Evolutionary conservation across 2,329 filamentous ascomycete genomes (phyloP).

Genomic region (Claviceps capensis): DNA sequence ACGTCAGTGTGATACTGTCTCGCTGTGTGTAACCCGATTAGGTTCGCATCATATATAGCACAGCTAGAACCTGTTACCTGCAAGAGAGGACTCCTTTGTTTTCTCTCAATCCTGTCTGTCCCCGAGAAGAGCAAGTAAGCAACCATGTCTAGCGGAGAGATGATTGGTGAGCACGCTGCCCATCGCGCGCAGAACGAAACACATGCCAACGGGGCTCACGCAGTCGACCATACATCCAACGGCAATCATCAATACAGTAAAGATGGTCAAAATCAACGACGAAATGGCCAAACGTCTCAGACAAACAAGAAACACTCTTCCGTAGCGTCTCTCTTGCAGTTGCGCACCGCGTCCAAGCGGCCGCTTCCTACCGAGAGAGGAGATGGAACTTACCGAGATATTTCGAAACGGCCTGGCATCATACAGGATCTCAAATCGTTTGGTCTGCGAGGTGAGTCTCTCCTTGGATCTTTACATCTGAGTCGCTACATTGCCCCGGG

Average conservation of each 20-base stretch:
- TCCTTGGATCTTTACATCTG: neutral
- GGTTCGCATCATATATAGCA: neutral
- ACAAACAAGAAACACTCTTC: slow-evolving; percentile 3
- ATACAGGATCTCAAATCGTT: slow-evolving; percentile 45
- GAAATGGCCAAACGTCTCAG: neutral
- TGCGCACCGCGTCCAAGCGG: slow-evolving; percentile 36
- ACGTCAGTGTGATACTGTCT: neutral
- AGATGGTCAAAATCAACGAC: neutral
- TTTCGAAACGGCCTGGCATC: slow-evolving; percentile 35
- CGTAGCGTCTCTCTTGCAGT: slow-evolving; percentile 16
- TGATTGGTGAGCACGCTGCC: neutral
- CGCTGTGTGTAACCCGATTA: neutral
- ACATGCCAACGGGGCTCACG: slow-evolving; percentile 9
- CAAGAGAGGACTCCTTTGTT: neutral
- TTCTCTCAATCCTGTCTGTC: neutral
- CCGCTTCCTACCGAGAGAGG: slow-evolving; percentile 50
- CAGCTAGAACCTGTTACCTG: neutral
- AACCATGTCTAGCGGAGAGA: slow-evolving; percentile 1
- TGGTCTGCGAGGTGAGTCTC: slow-evolving; percentile 27
- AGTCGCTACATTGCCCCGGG: neutral
- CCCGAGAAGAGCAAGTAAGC: neutral
- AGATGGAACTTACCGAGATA: slow-evolving; percentile 42
- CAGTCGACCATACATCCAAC: slow-evolving; percentile 4
- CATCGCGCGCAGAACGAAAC: slow-evolving; percentile 11
- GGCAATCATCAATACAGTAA: slow-evolving; percentile 5